Base-by-base conservation (phyloP, 495 filamentous ascomycete species). In the Tuber aestivum region DNA sequence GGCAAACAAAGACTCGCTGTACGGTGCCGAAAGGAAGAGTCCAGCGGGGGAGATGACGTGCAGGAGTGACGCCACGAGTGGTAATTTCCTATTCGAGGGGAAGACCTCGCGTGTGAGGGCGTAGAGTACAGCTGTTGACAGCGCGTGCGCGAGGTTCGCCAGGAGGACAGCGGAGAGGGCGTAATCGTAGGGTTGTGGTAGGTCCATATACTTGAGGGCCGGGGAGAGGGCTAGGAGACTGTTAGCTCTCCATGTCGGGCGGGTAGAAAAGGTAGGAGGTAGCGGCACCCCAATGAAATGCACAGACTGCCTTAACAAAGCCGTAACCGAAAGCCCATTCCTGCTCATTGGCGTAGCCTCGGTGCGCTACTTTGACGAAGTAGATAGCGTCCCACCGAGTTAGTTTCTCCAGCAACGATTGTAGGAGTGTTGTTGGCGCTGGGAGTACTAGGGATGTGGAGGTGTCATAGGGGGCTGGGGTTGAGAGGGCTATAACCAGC, bases 311-410 rank as follows among this genome's bases (percentile, higher is more conserved):
- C 69, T 86, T 84, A 7, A 91, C 87, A 76, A 91, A 89, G 1
- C 89, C 89, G 83, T 86, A 89, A 35, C 93, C 91, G 85, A 97
- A 99, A 1, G 96, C 95, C 94, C 94, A 98, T 85, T 97, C 94
- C 85, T 99, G 96, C 84, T 99, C 95, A 84, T 91, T 94, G 16
- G 90, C 71, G 77, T 97, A 94, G 37, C 93, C 94, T 44, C 90
- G 86, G 73, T 87, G 85, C 0, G 93, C 90, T 69, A 86, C 83
- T 73, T 90, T 88, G 45, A 91, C 85, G 80, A 92, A 98, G 83
- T 97, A 98, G 72, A 99, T 90, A 48, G 92, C 91, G 82, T 99
- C 95, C 95, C 95, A 99, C 84, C 95, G 88, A 0, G 90, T 89
- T 56, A 97, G 87, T 72, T 89, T 90, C 74, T 83, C 85, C 77